Evolutionary conservation across 2,329 filamentous ascomycete genomes (phyloP), one percentile per base, ranked within the genome.

Genomic region (Trichoderma aggressivum): DNA sequence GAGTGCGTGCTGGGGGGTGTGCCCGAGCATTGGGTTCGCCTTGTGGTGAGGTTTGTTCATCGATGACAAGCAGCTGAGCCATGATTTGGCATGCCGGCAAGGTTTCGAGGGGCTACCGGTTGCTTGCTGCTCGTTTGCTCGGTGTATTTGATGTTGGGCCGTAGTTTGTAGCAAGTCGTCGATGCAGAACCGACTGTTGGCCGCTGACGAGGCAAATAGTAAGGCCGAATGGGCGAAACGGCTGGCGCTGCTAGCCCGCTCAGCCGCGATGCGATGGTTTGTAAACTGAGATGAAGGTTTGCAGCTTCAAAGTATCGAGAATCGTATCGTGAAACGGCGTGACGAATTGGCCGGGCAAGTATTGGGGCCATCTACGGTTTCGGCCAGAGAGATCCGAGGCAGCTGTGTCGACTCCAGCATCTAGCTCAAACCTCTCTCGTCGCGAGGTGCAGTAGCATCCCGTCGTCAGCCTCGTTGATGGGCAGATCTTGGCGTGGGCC

Each of bases 381-480:
- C 65, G 65, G 65, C 65, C 56, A 60, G 16, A 50, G 55, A 60
- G 55, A 69, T 69, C 65, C 56, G 65, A 61, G 50, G 50, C 63
- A 66, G 50, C 50, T 56, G 56, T 56, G 56, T 61, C 36, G 56
- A 61, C 65, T 69, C 65, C 56, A 69, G 65, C 56, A 53, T 60
- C 43, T 53, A 69, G 59, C 39, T 53, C 65, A 69, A 60, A 69
- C 65, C n/a, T 61, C 39, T 53, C 26, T 50, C 39, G 65, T 69
- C 65, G 55, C 55, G 55, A 69, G 65, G 56, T 69, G 65, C 65
- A 69, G 65, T 69, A 69, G 65, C 65, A 69, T 69, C 65, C 65
- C 65, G 65, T 69, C 32, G 34, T 69, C 65, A 69, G 65, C 65
- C 65, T 69, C 65, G 55, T 39, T 36, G 56, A 34, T 61, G 65